Conservation (phyloP, 2,329 filamentous ascomycete genomes). For the Onygenales sp. region DNA sequence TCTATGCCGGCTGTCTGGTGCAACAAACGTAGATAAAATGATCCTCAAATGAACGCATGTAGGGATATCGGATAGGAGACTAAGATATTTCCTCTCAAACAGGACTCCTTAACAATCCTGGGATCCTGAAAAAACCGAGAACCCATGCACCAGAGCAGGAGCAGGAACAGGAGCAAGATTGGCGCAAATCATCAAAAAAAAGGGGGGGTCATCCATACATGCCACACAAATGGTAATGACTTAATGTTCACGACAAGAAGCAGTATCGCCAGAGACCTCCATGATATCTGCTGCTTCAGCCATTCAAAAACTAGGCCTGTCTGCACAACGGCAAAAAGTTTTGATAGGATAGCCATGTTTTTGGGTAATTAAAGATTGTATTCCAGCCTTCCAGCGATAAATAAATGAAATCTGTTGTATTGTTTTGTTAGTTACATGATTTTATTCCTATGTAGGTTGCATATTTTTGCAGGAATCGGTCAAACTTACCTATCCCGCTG, state of each 20-base stretch:
- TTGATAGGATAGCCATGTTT: neutral
- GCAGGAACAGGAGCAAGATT: neutral
- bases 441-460: no score
- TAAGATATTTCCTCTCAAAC: neutral
- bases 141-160: constrained; percentile 18
- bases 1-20: no score
- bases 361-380: neutral
- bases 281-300: constrained; percentile 12
- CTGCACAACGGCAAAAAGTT: neutral
- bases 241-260: constrained; percentile 61
- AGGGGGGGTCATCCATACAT: constrained; percentile 42
- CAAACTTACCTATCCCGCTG: no score
- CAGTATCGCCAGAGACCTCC: constrained; percentile 33
- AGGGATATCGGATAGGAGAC: neutral
- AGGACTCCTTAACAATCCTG: neutral
- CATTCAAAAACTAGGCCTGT: neutral
- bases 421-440: no score
- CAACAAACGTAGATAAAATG: neutral
- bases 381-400: neutral
- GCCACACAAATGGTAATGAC: constrained; percentile 66
- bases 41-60: neutral
- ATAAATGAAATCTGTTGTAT: no score
- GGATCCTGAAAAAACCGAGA: constrained; percentile 27
- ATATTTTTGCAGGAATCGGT: no score
- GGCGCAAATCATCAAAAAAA: neutral